A percentile compares a stretch with the other conserved stretches of the same genome.
phyloP scores from a whole-genome alignment of 176 grass and related monocot species.

The Canna indica region DNA sequence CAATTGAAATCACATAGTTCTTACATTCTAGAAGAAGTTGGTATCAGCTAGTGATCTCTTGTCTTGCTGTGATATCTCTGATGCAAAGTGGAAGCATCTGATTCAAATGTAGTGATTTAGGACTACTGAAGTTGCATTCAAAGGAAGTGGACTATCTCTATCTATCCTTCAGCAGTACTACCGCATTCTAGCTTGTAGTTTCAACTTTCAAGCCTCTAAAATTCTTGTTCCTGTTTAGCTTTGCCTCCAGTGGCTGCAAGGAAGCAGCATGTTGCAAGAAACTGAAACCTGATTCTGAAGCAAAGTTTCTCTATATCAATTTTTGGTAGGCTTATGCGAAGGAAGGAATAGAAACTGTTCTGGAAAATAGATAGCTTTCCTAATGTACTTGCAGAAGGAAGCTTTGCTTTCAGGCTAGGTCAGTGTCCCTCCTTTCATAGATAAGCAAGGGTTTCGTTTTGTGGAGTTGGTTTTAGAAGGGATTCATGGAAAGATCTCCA shows the following conservation, averaged over 20 bases:
- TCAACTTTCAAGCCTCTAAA: neutral
- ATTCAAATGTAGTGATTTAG: neutral
- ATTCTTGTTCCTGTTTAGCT: neutral
- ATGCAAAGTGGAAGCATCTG: neutral
- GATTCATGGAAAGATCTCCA: slow-evolving; percentile 19
- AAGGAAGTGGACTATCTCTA: neutral
- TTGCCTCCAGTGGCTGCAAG: slow-evolving; percentile 9
- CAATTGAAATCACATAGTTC: neutral
- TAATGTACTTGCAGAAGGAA: slow-evolving; percentile 13
- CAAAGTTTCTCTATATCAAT: slow-evolving; percentile 37
- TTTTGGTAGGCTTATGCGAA: slow-evolving; percentile 40
- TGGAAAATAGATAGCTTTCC: slow-evolving; percentile 5
- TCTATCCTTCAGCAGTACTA: neutral
- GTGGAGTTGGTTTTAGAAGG: slow-evolving; percentile 14
- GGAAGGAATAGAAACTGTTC: slow-evolving; percentile 52
- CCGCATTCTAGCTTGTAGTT: neutral
- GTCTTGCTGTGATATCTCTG: neutral
- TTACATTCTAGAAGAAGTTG: slow-evolving; percentile 13
- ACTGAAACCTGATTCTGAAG: slow-evolving; percentile 36
- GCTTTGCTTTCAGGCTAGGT: slow-evolving; percentile 20
- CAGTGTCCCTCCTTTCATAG: neutral
- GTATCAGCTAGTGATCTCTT: neutral
- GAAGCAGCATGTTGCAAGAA: slow-evolving; percentile 4
- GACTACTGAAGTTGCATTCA: neutral
- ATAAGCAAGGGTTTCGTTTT: slow-evolving; percentile 17